These are phyloP conservation scores for Fomitopsis pinicola DNA, from an alignment of 1,284 basidiomycete species.

Conservation along the genomic window DNA sequence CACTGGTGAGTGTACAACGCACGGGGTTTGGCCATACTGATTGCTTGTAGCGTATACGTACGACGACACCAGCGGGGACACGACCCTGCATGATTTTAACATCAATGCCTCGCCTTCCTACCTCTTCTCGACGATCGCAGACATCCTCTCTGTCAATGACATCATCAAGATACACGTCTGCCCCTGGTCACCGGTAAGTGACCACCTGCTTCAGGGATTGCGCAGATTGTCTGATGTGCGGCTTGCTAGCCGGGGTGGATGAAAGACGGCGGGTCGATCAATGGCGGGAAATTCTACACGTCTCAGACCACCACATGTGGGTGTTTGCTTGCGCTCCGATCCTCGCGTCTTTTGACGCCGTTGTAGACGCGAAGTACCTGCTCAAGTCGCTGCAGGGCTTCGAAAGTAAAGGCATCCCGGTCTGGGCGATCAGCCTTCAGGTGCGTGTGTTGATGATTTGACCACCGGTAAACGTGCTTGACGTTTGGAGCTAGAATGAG, in stretches of 20 bases:
- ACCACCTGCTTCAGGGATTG: neutral
- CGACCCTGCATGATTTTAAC: conserved; percentile 36
- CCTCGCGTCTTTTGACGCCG: neutral
- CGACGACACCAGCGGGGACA: conserved; percentile 41
- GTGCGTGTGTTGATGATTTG: neutral
- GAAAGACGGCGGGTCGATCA: conserved; percentile 41
- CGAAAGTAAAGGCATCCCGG: conserved; percentile 35
- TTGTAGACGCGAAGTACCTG: conserved; percentile 46
- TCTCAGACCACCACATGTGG: conserved; percentile 33
- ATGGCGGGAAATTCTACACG: conserved; percentile 38
- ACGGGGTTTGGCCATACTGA: neutral
- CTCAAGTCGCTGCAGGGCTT: conserved; percentile 39
- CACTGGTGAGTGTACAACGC: conserved; percentile 10
- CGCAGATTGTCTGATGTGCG: neutral
- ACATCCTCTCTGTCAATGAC: conserved; percentile 41
- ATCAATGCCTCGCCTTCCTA: conserved; percentile 39
- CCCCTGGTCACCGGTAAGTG: conserved; percentile 48
- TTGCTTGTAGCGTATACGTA: conserved; percentile 38
- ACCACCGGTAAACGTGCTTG: neutral
- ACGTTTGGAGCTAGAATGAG: conserved; percentile 37
- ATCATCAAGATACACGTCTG: conserved; percentile 38
- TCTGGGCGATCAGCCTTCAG: conserved; percentile 41
- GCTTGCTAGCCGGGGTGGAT: conserved; percentile 45
- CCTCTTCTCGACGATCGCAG: conserved; percentile 40
- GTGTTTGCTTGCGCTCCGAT: conserved; percentile 10